Conservation (phyloP, 208 protist species). For the Leishmania gerbilli region DNA sequence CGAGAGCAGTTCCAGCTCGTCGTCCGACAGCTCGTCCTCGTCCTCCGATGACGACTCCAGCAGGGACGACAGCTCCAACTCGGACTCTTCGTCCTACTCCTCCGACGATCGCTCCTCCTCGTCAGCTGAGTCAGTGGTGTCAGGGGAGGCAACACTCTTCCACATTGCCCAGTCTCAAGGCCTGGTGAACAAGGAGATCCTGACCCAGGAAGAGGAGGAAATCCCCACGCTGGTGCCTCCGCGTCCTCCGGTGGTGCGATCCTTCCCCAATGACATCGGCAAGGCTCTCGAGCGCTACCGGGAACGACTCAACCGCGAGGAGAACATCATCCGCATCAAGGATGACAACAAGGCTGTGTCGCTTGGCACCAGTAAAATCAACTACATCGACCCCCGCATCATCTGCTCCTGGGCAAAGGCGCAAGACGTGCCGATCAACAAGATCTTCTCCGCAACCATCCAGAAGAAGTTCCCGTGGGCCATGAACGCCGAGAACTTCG, state of each 20-base stretch:
- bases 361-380: slow-evolving; percentile 98
- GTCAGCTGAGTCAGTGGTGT: slow-evolving; percentile 10
- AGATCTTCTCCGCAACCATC: slow-evolving; percentile 97
- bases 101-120: slow-evolving; percentile 14
- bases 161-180: slow-evolving; percentile 53
- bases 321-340: slow-evolving; percentile 87
- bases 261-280: slow-evolving; percentile 73
- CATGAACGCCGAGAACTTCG: slow-evolving; percentile 75
- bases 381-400: slow-evolving; percentile 99
- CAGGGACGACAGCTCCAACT: slow-evolving; percentile 15
- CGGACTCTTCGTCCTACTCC: slow-evolving; percentile 14
- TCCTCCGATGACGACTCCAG: slow-evolving; percentile 25
- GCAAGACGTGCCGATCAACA: slow-evolving; percentile 94
- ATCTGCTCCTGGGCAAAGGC: slow-evolving; percentile 96
- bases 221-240: slow-evolving; percentile 47
- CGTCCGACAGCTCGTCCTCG: slow-evolving; percentile 28
- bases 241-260: slow-evolving; percentile 69
- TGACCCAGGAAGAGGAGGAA: slow-evolving; percentile 55
- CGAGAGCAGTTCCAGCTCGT: slow-evolving; percentile 30
- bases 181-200: slow-evolving; percentile 45
- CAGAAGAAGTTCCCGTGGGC: slow-evolving; percentile 99
- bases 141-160: slow-evolving; percentile 61
- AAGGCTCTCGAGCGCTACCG: slow-evolving; percentile 65
- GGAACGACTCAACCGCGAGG: slow-evolving; percentile 79
- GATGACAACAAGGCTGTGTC: slow-evolving; percentile 92